phyloP scores from a whole-genome alignment of 148 eudicot species.

The Polygonum aviculare region DNA sequence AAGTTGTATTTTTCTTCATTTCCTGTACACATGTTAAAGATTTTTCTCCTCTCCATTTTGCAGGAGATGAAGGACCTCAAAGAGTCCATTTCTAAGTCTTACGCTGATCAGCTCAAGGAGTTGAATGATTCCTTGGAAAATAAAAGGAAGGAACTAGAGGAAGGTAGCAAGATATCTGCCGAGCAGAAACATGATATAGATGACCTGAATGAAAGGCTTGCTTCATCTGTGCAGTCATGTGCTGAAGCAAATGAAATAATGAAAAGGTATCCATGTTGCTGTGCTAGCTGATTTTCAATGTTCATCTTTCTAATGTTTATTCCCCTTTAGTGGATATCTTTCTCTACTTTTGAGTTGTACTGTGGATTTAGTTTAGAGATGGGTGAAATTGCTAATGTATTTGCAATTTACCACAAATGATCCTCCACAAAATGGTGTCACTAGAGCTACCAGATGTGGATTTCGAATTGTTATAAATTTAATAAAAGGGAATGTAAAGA shows the following conservation, averaged over 20 bases:
- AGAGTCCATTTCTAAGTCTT: conserved; percentile 60
- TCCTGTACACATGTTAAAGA: neutral
- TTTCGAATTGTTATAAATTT: neutral
- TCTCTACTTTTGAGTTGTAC: neutral
- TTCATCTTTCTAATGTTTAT: neutral
- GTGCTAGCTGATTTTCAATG: neutral
- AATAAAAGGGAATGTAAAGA: neutral
- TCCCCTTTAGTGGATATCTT: neutral
- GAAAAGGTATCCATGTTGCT: conserved; percentile 35
- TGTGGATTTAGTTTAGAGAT: neutral
- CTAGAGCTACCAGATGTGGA: neutral
- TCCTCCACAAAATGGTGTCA: neutral
- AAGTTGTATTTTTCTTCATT: neutral
- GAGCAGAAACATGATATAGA: conserved; percentile 76
- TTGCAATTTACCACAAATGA: neutral
- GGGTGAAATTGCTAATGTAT: neutral
- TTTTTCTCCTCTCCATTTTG: neutral
- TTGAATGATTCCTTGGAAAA: conserved; percentile 44
- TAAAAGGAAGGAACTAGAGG: conserved; percentile 56
- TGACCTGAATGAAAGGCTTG: conserved; percentile 67
- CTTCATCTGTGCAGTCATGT: conserved; percentile 71
- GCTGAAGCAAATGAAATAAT: conserved; percentile 81
- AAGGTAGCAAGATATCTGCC: conserved; percentile 41
- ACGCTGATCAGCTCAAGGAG: conserved; percentile 47
- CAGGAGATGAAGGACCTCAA: conserved; percentile 71